phyloP scores from a whole-genome alignment of 2,329 filamentous ascomycete species.

The Beauveria varroae region DNA sequence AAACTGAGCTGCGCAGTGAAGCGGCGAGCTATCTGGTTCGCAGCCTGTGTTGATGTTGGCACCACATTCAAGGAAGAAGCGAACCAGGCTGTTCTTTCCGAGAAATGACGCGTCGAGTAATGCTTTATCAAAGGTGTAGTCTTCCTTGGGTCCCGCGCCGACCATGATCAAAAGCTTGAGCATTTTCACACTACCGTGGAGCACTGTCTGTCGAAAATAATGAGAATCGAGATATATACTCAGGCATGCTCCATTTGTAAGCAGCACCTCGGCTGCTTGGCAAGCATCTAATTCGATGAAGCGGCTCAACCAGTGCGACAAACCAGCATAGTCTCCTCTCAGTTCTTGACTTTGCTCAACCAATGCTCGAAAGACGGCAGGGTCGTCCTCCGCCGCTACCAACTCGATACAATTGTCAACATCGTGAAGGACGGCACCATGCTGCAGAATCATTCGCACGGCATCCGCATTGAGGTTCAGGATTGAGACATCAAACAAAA shows the following conservation, averaged over 20 bases:
- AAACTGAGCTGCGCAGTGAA: neutral
- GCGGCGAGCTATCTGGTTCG: neutral
- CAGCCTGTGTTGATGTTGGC: neutral
- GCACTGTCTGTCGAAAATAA: too few relatives aligned
- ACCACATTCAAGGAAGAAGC: neutral
- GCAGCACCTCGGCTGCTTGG: neutral
- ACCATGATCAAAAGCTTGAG: neutral
- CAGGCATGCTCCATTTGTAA: neutral
- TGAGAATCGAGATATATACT: neutral
- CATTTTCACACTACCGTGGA: neutral
- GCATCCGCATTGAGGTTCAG: neutral
- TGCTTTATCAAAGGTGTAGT: neutral
- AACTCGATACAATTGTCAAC: neutral
- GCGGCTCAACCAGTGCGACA: neutral
- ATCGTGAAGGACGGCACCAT: neutral
- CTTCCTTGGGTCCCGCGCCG: neutral
- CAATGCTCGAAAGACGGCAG: neutral
- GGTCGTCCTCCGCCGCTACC: neutral
- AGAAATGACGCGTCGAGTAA: neutral
- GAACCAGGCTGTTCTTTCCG: neutral
- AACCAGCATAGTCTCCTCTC: neutral
- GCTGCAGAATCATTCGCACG: neutral
- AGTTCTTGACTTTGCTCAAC: neutral
- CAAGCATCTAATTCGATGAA: neutral
- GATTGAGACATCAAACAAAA: neutral